Percentiles rank a stretch among this genome's conserved stretches.
Evolutionary conservation across 1,284 basidiomycete genomes (phyloP).

Genomic region (Hortiboletus rubellus): DNA sequence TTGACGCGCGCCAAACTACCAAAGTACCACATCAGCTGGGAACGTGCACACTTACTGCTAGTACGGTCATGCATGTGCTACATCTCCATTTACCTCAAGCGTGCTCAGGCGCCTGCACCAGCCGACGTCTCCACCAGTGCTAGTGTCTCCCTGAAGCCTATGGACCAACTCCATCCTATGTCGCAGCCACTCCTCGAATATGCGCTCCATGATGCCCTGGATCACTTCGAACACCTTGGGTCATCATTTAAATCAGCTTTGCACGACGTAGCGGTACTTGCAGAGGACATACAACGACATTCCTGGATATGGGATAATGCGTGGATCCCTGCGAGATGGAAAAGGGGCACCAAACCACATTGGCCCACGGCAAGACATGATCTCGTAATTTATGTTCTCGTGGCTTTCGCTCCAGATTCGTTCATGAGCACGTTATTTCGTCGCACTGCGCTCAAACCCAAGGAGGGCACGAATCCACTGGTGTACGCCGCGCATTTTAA

Average conservation of each 20-base stretch:
- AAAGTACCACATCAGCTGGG: background rate
- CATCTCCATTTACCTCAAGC: background rate
- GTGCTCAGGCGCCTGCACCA: too few relatives aligned
- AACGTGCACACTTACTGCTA: background rate
- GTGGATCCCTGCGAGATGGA: background rate
- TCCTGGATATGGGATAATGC: background rate
- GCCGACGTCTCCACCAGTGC: background rate
- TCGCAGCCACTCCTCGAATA: background rate
- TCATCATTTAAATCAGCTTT: background rate
- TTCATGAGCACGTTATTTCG: background rate
- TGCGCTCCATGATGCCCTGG: constrained; percentile 1
- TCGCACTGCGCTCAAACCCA: background rate
- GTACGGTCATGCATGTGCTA: background rate
- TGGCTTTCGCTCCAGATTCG: background rate
- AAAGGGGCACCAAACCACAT: background rate
- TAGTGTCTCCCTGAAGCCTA: background rate
- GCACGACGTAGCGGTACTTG: background rate
- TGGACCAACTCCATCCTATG: background rate
- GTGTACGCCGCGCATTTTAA: constrained; percentile 1
- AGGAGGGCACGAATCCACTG: background rate
- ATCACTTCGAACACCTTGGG: background rate
- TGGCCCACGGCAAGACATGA: background rate
- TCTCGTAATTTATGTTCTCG: background rate
- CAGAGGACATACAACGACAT: background rate
- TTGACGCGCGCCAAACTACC: background rate